phyloP scores from a whole-genome alignment of 2,329 filamentous ascomycete species.

The Hymenoscyphus infarciens region DNA sequence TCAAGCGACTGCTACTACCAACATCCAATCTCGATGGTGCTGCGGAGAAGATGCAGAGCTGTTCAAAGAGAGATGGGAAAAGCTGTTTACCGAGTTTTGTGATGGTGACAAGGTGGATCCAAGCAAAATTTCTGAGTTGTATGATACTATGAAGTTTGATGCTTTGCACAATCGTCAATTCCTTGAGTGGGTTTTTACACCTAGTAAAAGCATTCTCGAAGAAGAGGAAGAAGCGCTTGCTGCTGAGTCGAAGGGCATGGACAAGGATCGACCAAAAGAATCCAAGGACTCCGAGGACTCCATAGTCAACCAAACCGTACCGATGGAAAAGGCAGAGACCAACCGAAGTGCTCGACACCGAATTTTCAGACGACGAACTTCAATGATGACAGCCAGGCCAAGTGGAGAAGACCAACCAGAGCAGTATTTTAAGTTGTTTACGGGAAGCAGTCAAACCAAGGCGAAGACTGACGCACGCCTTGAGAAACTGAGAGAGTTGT shows the following conservation, averaged over 20 bases:
- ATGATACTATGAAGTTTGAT: slow-evolving; percentile 99
- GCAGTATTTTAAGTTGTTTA: slow-evolving; percentile 85
- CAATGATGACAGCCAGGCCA: slow-evolving; percentile 54
- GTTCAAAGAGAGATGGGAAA: slow-evolving; percentile 97
- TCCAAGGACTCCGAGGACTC: slow-evolving; percentile 20
- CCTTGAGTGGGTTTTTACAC: slow-evolving; percentile 95
- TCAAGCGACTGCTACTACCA: slow-evolving; percentile 59
- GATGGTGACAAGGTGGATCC: slow-evolving; percentile 98
- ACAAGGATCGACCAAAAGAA: slow-evolving; percentile 28
- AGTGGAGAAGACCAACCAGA: slow-evolving; percentile 49
- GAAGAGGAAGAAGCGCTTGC: slow-evolving; percentile 51
- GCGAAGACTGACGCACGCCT: slow-evolving; percentile 81
- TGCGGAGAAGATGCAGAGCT: slow-evolving; percentile 92
- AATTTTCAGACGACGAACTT: slow-evolving; percentile 60
- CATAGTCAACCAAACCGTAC: slow-evolving; percentile 20
- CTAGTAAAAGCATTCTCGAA: slow-evolving; percentile 72
- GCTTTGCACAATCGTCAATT: slow-evolving; percentile 95
- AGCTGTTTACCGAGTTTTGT: slow-evolving; percentile 93
- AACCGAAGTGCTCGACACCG: slow-evolving; percentile 38
- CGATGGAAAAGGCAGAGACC: slow-evolving; percentile 29
- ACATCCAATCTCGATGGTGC: slow-evolving; percentile 90
- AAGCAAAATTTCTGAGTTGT: slow-evolving; percentile 96
- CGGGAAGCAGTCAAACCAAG: slow-evolving; percentile 68
- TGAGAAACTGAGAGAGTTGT: slow-evolving; percentile 86
- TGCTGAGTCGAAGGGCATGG: slow-evolving; percentile 31